Percentiles rank a stretch among this genome's conserved stretches.
phyloP scores from a whole-genome alignment of 306 rosid species.

The Vicia faba region DNA sequence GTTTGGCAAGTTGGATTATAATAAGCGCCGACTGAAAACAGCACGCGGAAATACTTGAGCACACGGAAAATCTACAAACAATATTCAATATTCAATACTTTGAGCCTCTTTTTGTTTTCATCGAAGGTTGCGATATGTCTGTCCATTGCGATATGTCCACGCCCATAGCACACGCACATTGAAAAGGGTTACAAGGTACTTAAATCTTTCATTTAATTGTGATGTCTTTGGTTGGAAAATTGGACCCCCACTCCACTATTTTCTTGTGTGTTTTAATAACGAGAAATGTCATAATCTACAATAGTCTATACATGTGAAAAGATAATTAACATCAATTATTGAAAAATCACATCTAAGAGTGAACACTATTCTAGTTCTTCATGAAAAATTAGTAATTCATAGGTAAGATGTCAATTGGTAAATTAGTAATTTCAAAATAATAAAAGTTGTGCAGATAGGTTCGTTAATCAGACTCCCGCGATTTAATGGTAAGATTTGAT shows the following conservation, averaged over 20 bases:
- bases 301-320: neutral
- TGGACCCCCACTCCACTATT: conserved; percentile 31
- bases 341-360: no score
- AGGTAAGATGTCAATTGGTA: no score
- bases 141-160: conserved; percentile 4
- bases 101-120: neutral
- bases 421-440: no score
- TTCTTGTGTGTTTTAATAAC: neutral
- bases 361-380: no score
- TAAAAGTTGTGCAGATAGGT: no score
- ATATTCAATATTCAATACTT: neutral
- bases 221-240: neutral
- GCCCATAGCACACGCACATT: conserved; percentile 33
- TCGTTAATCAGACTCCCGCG: no score
- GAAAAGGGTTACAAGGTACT: conserved; percentile 7
- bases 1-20: conserved; percentile 33
- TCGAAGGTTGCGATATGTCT: conserved; percentile 7
- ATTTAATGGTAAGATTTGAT: no score
- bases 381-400: no score
- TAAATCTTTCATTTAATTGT: conserved; percentile 23
- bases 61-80: conserved; percentile 38
- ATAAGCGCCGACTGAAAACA: conserved; percentile 28
- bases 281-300: neutral
- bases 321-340: neutral
- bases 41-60: conserved; percentile 46